Evolutionary conservation across 495 filamentous ascomycete genomes (phyloP).

Genomic region (Penicillium argentinense): DNA sequence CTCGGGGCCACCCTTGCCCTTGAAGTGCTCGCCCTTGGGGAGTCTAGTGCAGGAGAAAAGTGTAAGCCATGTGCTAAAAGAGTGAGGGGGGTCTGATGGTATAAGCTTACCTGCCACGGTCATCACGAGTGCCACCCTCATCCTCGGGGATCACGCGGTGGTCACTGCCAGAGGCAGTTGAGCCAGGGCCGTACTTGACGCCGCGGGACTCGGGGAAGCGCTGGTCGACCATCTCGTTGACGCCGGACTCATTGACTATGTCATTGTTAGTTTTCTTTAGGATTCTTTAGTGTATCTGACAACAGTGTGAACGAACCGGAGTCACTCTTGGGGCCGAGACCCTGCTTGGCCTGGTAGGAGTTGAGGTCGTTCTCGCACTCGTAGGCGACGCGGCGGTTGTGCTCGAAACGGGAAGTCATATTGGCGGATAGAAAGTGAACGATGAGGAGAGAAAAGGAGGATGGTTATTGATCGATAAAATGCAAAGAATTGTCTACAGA

Average conservation of each 20-base stretch:
- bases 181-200: constrained; percentile 48
- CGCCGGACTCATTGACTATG: constrained; percentile 52
- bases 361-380: constrained; percentile 56
- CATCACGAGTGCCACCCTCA: constrained; percentile 51
- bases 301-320: constrained; percentile 45
- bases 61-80: constrained; percentile 3
- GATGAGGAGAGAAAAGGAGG: not conserved
- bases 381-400: constrained; percentile 35
- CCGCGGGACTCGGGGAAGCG: constrained; percentile 43
- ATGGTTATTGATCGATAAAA: too few relatives aligned
- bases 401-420: constrained; percentile 39
- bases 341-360: constrained; percentile 51
- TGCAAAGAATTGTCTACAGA: too few relatives aligned
- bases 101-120: constrained; percentile 40
- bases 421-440: constrained; percentile 1
- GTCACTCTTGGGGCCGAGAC: constrained; percentile 41
- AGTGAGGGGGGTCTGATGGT: not conserved
- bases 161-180: constrained; percentile 50
- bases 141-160: constrained; percentile 49
- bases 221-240: constrained; percentile 45
- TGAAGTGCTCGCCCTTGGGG: constrained; percentile 48
- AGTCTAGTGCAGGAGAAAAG: constrained; percentile 21
- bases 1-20: constrained; percentile 52
- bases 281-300: too few relatives aligned
- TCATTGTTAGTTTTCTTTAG: constrained; percentile 1